Percentiles rank a stretch among this genome's conserved stretches.
Conservation (phyloP, 129 eudicot species). For the Chrysanthemum lavandulifolium region DNA sequence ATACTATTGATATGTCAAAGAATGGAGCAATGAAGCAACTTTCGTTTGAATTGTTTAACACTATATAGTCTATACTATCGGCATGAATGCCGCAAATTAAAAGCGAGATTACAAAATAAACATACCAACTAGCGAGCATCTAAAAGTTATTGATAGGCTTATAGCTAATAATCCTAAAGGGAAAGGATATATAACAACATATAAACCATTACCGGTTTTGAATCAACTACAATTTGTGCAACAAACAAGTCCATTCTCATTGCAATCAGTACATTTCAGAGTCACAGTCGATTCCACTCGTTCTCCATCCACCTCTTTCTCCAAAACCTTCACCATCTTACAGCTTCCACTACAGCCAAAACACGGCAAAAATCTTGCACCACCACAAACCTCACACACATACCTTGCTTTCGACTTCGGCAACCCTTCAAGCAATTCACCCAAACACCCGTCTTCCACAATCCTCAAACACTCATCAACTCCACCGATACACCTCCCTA, state of each 20-base stretch:
- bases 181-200: not conserved
- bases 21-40: not conserved
- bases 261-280: slow-evolving; percentile 72
- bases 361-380: slow-evolving; percentile 94
- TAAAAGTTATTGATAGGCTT: slow-evolving; percentile 23
- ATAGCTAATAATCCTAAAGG: slow-evolving; percentile 11
- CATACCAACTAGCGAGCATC: not conserved
- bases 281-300: slow-evolving; percentile 31
- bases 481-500: too few species aligned
- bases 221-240: slow-evolving; percentile 84
- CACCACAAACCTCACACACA: too few species aligned
- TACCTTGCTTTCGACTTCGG: too few species aligned
- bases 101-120: slow-evolving; percentile 17
- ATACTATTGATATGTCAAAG: not conserved
- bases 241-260: slow-evolving; percentile 86
- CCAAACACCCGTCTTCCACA: too few species aligned
- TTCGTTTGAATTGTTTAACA: not conserved
- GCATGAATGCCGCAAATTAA: slow-evolving; percentile 11
- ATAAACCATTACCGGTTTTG: slow-evolving; percentile 7
- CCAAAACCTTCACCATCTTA: slow-evolving; percentile 46
- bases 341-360: slow-evolving; percentile 84
- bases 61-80: not conserved
- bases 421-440: too few species aligned
- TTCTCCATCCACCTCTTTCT: slow-evolving; percentile 31
- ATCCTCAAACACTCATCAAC: too few species aligned